Base-by-base conservation (phyloP, 306 rosid species). In the Acmispon strigosus region DNA sequence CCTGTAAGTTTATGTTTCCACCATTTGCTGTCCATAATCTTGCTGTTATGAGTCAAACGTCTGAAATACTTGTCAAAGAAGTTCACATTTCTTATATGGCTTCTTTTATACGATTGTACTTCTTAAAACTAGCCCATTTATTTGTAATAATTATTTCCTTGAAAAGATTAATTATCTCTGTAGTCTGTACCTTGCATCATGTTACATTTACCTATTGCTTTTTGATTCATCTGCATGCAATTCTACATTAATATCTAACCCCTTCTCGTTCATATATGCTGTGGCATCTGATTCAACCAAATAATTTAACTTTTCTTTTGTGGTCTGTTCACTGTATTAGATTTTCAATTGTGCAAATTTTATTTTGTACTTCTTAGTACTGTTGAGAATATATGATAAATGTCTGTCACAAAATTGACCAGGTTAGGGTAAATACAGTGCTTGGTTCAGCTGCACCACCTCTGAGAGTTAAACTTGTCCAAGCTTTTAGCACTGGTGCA, bases 381-480 rank as follows among this genome's bases (percentile, higher is more conserved):
- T 22, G 14, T 64, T 74, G 43, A 62, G 32, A 39, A 45, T 63
- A 52, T 57, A 51, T 70, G 69, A 62, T 66, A 53, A 37, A 52
- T 75, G 22, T 54, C 57, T 57, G 29, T 66, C 66, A 41, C 36
- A 50, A 80, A 61, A 80, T 72, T 54, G 56, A 83, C 73, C 86
- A 95, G 99, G 97, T 91, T 57, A 87, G 81, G 88, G 96, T 95
- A 43, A 87, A 61, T 82, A 91, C 96, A 3, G 96, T 85, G 63
- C 91, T 95, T 79, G 97, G 99, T 67, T 91, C 97, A 79, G 80
- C 80, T 86, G 91, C 93, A 42, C 97, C 99, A 50, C 87, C 87
- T 69, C 76, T 91, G 75, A 84, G 90, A 10, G 99, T 91, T 83
- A 95, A 88, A 82, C 84, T 95, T 67, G 86, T 87, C 63, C 84